Percentiles rank a stretch among this genome's conserved stretches.
These are phyloP conservation scores for Tagetes patula DNA, from an alignment of 129 eudicot genomes.

Conservation along the genomic window DNA sequence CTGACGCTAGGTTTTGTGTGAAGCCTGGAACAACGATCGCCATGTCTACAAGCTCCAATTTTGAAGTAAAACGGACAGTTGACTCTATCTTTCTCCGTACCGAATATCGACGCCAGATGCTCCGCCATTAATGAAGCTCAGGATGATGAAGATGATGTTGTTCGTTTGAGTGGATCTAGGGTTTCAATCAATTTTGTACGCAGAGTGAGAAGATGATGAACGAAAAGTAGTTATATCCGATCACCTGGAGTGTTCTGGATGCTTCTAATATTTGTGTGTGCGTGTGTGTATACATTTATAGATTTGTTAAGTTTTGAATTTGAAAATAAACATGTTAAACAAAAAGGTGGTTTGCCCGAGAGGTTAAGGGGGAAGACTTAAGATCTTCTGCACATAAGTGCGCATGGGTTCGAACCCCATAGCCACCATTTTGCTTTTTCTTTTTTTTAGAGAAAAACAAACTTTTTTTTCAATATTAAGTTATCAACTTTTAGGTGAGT, in stretches of 20 bases:
- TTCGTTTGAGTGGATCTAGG: conserved; percentile 13
- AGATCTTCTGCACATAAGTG: conserved; percentile 98
- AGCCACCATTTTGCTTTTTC: conserved; percentile 40
- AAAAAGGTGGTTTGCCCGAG: conserved; percentile 94
- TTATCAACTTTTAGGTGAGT: too few relatives aligned
- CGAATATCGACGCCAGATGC: conserved; percentile 72
- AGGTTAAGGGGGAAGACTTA: conserved; percentile 94
- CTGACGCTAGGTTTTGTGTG: conserved; percentile 70
- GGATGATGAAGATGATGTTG: not conserved
- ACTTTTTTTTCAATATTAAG: too few relatives aligned
- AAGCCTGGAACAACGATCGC: conserved; percentile 78
- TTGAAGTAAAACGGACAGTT: conserved; percentile 79
- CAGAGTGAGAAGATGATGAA: not conserved
- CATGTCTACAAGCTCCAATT: conserved; percentile 77
- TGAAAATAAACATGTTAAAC: accelerated
- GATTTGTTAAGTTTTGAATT: too few relatives aligned
- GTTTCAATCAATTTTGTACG: not conserved
- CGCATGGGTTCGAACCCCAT: conserved; percentile 99
- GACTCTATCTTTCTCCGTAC: conserved; percentile 79
- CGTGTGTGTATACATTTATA: too few relatives aligned
- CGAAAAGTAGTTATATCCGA: not conserved
- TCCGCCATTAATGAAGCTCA: conserved; percentile 54
- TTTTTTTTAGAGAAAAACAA: not conserved
- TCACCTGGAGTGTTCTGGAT: conserved; percentile 17
- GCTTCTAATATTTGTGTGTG: conserved; percentile 10